Evolutionary conservation across 2,329 filamentous ascomycete species (phyloP), one percentile per base, ranked within the genome.

Genomic region (Keithomyces neogunnii): DNA sequence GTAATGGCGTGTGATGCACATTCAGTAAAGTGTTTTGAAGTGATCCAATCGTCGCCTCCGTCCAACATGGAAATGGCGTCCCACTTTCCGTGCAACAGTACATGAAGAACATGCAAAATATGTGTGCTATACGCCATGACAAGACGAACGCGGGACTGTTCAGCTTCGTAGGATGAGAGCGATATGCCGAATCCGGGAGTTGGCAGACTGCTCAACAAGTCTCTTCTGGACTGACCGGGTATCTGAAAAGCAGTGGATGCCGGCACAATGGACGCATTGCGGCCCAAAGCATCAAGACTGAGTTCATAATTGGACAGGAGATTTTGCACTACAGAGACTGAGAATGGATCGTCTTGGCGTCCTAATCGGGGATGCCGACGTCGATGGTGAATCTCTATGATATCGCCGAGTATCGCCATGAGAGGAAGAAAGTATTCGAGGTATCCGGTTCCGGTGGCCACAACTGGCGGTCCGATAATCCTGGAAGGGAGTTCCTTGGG

Each of bases 371-470:
- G 72, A 52, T 77, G 73, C 31, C 67, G 63, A 11, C 68, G 64
- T 9, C 66, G 60, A 49, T 73, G 71, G 53, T 75, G 74, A 4
- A 75, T 59, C 44, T 76, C 70, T 40, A 76, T 72, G 6, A 77
- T 72, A 49, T 77, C 71, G 0, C 74, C 74, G 0, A 76, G 65
- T 5, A 76, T 72, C 1, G 67, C 65, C 69, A 75, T 76, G 1
- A 77, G 62, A 0, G 74, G 74, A 3, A 77, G 60, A 48, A 77
- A 77, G 53, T 71, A 77, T 53, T 76, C 73, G 45, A 77, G 76
- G 38, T 75, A 72, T 1, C 70, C 69, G 3, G 66, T 66, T 1
- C 74, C 73, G 1, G 69, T 67, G 35, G 69, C 64, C 28, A 57
- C 61, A 8, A 61, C 67, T 0, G 70, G 66, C 2, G 73, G 70